phyloP scores from a whole-genome alignment of 305 asterid genomes.

The Fraxinus velutina region DNA sequence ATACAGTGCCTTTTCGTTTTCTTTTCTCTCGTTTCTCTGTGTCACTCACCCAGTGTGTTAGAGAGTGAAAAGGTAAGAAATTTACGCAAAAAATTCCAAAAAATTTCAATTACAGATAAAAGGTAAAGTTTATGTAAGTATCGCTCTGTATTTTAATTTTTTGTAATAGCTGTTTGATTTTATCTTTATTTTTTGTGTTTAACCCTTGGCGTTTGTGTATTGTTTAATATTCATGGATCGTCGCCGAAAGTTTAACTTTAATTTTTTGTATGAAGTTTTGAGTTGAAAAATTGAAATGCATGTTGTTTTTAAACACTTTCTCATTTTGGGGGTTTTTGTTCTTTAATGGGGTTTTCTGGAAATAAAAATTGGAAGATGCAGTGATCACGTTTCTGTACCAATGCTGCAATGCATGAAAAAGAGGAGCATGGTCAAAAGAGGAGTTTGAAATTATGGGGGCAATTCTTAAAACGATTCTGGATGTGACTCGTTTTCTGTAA shows the following conservation, averaged over 20 bases:
- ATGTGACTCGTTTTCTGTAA: background rate
- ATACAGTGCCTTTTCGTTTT: background rate
- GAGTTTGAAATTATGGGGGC: background rate
- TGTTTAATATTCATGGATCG: background rate
- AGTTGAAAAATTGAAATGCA: slow-evolving; percentile 25
- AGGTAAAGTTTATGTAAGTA: background rate
- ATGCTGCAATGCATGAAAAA: background rate
- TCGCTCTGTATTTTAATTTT: background rate
- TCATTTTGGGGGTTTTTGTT: background rate
- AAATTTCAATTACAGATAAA: background rate
- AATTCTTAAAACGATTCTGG: background rate
- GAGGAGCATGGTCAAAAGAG: background rate
- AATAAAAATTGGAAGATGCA: background rate
- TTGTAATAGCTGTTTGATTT: background rate
- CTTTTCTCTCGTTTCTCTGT: background rate
- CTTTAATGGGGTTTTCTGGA: background rate
- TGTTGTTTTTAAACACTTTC: slow-evolving; percentile 9
- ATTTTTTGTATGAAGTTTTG: background rate
- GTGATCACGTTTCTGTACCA: background rate
- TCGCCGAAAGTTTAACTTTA: background rate
- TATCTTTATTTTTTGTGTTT: background rate
- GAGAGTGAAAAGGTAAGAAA: background rate
- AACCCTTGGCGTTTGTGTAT: background rate
- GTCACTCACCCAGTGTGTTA: background rate
- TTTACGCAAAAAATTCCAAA: background rate